Percentiles rank a stretch among this genome's conserved stretches.
Conservation (phyloP, 2,329 filamentous ascomycete genomes). For the Dothistroma pini region DNA sequence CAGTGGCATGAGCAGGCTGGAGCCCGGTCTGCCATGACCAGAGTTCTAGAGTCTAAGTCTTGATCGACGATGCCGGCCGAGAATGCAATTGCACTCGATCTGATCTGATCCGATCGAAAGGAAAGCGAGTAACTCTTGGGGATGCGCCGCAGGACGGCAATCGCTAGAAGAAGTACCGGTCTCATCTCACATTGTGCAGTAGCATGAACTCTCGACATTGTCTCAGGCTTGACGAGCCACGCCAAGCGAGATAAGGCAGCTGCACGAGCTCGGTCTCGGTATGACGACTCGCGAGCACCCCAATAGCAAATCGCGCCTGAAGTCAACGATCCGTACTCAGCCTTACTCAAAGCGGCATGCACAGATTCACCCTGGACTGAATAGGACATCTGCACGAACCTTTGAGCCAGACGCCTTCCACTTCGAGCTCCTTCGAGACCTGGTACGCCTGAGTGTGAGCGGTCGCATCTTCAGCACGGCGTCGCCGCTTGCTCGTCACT, state of each 20-base stretch:
- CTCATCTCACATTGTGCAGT: neutral
- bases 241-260: neutral
- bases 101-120: no score
- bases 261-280: neutral
- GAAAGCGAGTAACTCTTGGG: neutral
- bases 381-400: neutral
- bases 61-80: no score
- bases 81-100: no score
- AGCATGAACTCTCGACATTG: neutral
- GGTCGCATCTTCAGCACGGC: neutral
- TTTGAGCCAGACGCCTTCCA: neutral
- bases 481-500: neutral
- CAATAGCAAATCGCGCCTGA: neutral
- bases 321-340: neutral
- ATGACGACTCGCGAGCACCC: neutral
- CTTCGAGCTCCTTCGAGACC: neutral
- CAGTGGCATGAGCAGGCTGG: no score
- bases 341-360: slow-evolving; percentile 1
- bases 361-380: neutral
- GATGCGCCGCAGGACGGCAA: neutral
- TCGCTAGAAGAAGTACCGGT: neutral
- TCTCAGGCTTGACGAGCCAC: neutral
- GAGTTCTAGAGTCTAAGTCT: no score
- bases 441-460: neutral
- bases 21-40: no score